These are phyloP conservation scores for Vaccinium darrowii DNA, from an alignment of 148 eudicot genomes.

Conservation along the genomic window DNA sequence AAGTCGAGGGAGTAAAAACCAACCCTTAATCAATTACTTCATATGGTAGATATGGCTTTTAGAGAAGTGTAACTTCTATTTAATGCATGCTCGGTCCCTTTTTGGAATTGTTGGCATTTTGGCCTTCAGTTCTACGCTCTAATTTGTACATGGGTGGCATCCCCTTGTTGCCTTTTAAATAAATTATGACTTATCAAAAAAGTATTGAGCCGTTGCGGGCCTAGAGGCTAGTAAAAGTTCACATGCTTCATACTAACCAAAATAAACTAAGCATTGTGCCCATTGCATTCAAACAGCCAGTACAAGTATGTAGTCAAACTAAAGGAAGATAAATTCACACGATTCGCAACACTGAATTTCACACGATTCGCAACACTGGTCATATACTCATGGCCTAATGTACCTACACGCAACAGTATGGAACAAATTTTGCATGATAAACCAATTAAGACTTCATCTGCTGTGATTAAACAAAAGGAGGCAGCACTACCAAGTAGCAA, in stretches of 20 bases:
- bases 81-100: too few species aligned
- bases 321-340: neutral
- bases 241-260: neutral
- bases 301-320: neutral
- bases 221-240: neutral
- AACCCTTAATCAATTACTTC: too few species aligned
- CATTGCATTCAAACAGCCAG: neutral
- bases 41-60: too few species aligned
- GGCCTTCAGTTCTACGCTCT: too few species aligned
- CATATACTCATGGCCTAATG: neutral
- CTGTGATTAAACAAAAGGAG: neutral
- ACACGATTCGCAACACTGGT: neutral
- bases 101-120: too few species aligned
- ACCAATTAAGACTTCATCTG: slow-evolving; percentile 3
- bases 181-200: too few species aligned
- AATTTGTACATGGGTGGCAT: too few species aligned
- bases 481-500: neutral
- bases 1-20: too few species aligned
- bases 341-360: neutral
- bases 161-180: too few species aligned
- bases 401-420: neutral
- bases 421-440: neutral
- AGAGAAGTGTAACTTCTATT: too few species aligned
- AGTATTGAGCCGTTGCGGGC: neutral
- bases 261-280: neutral